Conservation (phyloP, 169 alveolate species). For the Besnoitia besnoiti region DNA sequence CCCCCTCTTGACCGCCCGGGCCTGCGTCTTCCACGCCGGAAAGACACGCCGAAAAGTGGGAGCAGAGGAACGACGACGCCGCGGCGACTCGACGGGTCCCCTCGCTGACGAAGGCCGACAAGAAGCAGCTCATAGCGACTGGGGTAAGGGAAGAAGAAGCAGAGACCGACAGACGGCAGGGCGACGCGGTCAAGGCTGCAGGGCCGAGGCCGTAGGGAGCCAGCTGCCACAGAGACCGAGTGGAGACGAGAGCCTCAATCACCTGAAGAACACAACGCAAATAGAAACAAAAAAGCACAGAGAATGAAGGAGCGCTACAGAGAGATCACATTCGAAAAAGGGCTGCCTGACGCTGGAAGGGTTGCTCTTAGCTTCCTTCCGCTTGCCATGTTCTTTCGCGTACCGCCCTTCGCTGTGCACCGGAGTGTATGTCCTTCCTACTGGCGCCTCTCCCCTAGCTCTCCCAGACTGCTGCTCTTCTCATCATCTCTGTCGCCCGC, state of each 20-base stretch:
- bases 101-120: neutral
- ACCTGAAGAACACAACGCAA: neutral
- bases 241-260: conserved; percentile 19
- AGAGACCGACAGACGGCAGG: neutral
- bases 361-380: neutral
- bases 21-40: neutral
- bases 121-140: neutral
- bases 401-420: too few species aligned
- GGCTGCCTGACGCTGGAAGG: neutral
- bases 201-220: neutral
- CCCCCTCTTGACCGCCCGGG: neutral
- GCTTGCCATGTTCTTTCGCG: neutral
- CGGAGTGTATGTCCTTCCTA: neutral
- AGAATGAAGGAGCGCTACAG: too few species aligned
- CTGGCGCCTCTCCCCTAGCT: neutral
- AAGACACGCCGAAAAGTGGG: neutral
- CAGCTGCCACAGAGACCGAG: neutral
- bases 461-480: neutral
- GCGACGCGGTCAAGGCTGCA: neutral
- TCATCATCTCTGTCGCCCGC: too few species aligned
- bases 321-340: neutral
- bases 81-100: neutral
- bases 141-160: neutral
- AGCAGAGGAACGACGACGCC: neutral
- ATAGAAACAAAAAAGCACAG: neutral